phyloP scores from a whole-genome alignment of 495 filamentous ascomycete genomes.

The Penicillium arizonense region DNA sequence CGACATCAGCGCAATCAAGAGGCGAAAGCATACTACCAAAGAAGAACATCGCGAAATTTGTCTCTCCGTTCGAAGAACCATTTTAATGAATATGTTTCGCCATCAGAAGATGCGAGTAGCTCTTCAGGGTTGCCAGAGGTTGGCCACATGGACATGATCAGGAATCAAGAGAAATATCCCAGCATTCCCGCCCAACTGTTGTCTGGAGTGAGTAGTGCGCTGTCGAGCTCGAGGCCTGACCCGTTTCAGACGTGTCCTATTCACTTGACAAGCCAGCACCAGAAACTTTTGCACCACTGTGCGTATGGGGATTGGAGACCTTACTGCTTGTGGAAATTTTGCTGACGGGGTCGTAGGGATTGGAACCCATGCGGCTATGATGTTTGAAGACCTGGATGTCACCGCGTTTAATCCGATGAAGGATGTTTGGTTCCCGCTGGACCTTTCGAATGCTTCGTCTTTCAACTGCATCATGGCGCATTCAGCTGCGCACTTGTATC shows the following conservation, averaged over 20 bases:
- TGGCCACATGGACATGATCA: neutral
- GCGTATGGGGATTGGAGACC: neutral
- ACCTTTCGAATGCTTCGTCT: slow-evolving; percentile 29
- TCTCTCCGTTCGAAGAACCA: slow-evolving; percentile 3
- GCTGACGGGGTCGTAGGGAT: slow-evolving; percentile 19
- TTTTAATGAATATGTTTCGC: neutral
- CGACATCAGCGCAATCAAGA: slow-evolving; percentile 19
- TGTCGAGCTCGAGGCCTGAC: slow-evolving; percentile 19
- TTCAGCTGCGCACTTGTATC: slow-evolving; percentile 25
- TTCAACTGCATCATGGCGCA: slow-evolving; percentile 32
- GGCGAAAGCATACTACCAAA: slow-evolving; percentile 3
- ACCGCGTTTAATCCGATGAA: slow-evolving; percentile 30
- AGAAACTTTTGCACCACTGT: slow-evolving; percentile 31
- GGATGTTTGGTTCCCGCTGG: slow-evolving; percentile 33
- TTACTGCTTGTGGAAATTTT: neutral
- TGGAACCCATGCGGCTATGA: slow-evolving; percentile 28
- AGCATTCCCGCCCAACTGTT: slow-evolving; percentile 15
- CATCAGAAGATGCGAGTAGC: neutral
- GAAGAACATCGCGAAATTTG: slow-evolving; percentile 4
- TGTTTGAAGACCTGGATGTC: slow-evolving; percentile 24
- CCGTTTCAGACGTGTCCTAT: slow-evolving; percentile 30
- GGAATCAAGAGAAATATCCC: neutral
- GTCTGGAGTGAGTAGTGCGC: slow-evolving; percentile 12
- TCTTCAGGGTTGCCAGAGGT: neutral
- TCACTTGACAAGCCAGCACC: slow-evolving; percentile 24